Evolutionary conservation across 1,284 basidiomycete genomes (phyloP).

Genomic region (Coriolopsis trogii): DNA sequence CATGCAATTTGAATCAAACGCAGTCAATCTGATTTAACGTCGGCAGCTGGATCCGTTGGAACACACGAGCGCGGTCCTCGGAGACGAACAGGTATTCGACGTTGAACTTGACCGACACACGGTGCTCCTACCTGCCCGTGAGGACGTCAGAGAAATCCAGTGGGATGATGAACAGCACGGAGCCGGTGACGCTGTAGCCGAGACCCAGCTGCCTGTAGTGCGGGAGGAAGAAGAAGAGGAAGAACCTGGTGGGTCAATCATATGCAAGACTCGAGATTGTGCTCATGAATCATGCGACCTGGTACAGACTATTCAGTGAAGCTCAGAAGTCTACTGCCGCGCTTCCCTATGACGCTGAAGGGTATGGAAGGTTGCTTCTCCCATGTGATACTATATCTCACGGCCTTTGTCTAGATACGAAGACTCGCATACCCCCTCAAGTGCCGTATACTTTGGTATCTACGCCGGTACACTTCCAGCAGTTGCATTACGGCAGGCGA

Average conservation of each 20-base stretch:
- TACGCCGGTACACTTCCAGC: constrained; percentile 46
- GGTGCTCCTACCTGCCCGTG: constrained; percentile 46
- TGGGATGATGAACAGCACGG: constrained; percentile 29
- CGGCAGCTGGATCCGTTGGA: constrained; percentile 62
- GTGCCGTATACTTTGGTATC: constrained; percentile 60
- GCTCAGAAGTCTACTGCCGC: constrained; percentile 48
- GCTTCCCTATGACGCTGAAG: constrained; percentile 61
- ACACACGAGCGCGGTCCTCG: constrained; percentile 47
- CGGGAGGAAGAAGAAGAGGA: constrained; percentile 11
- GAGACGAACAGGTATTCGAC: constrained; percentile 74
- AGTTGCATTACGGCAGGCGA: constrained; percentile 56
- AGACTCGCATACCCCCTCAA: constrained; percentile 36
- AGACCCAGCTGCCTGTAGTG: not conserved
- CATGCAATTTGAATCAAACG: not conserved
- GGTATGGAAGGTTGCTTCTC: constrained; percentile 44
- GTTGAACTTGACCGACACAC: constrained; percentile 70
- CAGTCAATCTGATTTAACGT: not conserved
- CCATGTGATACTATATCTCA: not conserved
- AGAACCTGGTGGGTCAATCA: constrained; percentile 19
- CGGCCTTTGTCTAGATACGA: constrained; percentile 38
- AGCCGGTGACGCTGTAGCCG: not conserved
- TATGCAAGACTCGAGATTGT: not conserved
- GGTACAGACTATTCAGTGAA: constrained; percentile 43
- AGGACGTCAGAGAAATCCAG: constrained; percentile 17
- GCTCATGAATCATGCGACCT: not conserved